phyloP scores from a whole-genome alignment of 1,284 basidiomycete genomes.

The Ustilago cynodontis region DNA sequence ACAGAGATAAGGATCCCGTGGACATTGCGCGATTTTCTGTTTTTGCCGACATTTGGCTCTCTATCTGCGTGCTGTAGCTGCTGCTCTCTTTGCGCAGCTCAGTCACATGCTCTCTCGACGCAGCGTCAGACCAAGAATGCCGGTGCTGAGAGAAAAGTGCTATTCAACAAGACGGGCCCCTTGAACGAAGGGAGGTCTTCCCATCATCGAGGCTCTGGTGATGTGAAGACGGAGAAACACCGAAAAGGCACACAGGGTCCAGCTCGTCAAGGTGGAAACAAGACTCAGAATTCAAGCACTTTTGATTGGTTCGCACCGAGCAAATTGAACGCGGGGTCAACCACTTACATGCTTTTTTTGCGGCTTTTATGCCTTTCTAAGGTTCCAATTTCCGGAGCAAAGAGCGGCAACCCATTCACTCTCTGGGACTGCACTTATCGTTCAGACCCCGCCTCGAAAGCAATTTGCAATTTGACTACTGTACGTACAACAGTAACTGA shows the following conservation, averaged over 20 bases:
- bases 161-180: neutral
- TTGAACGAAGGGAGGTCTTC: too few relatives aligned
- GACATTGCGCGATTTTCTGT: neutral
- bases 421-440: neutral
- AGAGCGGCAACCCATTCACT: neutral
- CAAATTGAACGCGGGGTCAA: conserved; percentile 10
- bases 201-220: too few relatives aligned
- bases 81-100: too few relatives aligned
- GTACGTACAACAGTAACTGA: neutral
- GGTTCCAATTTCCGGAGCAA: neutral
- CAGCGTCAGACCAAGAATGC: too few relatives aligned
- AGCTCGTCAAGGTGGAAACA: conserved; percentile 23
- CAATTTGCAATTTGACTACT: too few relatives aligned
- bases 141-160: neutral
- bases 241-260: conserved; percentile 17
- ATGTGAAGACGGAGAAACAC: neutral
- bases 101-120: too few relatives aligned
- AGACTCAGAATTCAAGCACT: conserved; percentile 3
- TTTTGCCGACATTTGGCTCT: neutral
- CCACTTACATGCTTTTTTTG: neutral
- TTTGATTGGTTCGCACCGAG: conserved; percentile 14
- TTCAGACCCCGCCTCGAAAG: neutral
- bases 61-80: too few relatives aligned
- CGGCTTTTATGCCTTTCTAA: conserved; percentile 23
- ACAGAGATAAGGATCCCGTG: conserved; percentile 7